phyloP scores from a whole-genome alignment of 306 rosid species.

The Potentilla sterilis region DNA sequence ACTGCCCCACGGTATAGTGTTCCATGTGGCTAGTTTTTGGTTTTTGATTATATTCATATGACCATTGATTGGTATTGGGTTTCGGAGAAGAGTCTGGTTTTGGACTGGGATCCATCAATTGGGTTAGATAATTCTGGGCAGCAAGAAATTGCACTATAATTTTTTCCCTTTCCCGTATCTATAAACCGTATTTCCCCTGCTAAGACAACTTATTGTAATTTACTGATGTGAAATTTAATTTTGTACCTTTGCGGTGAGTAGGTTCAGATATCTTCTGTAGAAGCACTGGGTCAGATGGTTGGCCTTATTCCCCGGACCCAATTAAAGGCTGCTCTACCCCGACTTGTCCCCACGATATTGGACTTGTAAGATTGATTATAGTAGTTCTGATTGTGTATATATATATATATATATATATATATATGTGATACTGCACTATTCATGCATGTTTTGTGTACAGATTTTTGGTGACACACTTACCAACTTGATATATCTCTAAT shows the following conservation, averaged over 20 bases:
- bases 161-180: not conserved
- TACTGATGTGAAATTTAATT: conserved; percentile 14
- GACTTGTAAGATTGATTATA: conserved; percentile 68
- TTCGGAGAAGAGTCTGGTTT: not conserved
- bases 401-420: conserved; percentile 2
- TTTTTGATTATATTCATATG: not conserved
- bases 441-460: conserved; percentile 17
- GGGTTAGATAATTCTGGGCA: not conserved
- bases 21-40: not conserved
- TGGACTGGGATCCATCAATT: not conserved
- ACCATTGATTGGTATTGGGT: not conserved
- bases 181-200: not conserved
- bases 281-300: conserved; percentile 94
- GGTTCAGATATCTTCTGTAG: conserved; percentile 83
- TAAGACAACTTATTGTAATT: conserved; percentile 7
- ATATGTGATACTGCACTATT: not conserved
- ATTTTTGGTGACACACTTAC: conserved; percentile 18
- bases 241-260: conserved; percentile 32
- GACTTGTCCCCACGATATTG: conserved; percentile 87
- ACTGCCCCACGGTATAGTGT: not conserved
- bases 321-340: conserved; percentile 81
- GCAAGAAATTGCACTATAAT: not conserved
- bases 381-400: conserved; percentile 19
- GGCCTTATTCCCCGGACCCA: conserved; percentile 81
- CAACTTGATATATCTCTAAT: not conserved